These are phyloP conservation scores for Wickerhamiella dianesei DNA, from an alignment of 805 yeast genomes.

Conservation along the genomic window DNA sequence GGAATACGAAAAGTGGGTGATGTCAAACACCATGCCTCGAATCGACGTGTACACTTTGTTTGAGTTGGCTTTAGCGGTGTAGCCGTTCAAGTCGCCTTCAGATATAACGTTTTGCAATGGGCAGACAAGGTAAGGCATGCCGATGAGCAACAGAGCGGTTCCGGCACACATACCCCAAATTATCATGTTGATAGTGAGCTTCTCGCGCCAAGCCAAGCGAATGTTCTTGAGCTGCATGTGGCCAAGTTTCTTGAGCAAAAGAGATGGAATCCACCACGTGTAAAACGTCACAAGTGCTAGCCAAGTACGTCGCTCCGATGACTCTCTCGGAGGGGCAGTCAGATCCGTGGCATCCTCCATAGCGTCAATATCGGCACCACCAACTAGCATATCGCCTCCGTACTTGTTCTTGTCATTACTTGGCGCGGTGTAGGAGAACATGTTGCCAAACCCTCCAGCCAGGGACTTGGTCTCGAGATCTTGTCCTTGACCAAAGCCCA, in stretches of 20 bases:
- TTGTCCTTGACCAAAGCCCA: slow-evolving; percentile 16
- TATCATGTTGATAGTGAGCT: slow-evolving; percentile 30
- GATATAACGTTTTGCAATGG: slow-evolving; percentile 29
- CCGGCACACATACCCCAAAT: slow-evolving; percentile 29
- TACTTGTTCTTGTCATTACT: background rate
- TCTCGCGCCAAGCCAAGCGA: slow-evolving; percentile 32
- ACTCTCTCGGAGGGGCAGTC: slow-evolving; percentile 19
- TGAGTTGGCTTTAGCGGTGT: slow-evolving; percentile 21
- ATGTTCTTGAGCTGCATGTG: slow-evolving; percentile 25
- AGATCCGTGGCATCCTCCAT: slow-evolving; percentile 23
- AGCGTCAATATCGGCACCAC: slow-evolving; percentile 20
- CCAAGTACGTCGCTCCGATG: slow-evolving; percentile 27
- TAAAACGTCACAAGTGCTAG: slow-evolving; percentile 26
- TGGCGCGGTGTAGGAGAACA: slow-evolving; percentile 23
- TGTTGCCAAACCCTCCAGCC: slow-evolving; percentile 27
- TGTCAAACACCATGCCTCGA: slow-evolving; percentile 30
- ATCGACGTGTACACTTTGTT: slow-evolving; percentile 26
- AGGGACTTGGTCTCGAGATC: slow-evolving; percentile 25
- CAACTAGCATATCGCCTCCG: slow-evolving; percentile 7
- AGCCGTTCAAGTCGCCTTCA: slow-evolving; percentile 23
- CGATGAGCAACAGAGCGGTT: slow-evolving; percentile 25
- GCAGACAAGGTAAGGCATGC: slow-evolving; percentile 30
- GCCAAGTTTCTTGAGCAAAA: slow-evolving; percentile 22
- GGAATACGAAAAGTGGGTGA: slow-evolving; percentile 26
- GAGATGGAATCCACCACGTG: slow-evolving; percentile 32